Evolutionary conservation across 305 asterid species (phyloP).

Genomic region (Withania somnifera): DNA sequence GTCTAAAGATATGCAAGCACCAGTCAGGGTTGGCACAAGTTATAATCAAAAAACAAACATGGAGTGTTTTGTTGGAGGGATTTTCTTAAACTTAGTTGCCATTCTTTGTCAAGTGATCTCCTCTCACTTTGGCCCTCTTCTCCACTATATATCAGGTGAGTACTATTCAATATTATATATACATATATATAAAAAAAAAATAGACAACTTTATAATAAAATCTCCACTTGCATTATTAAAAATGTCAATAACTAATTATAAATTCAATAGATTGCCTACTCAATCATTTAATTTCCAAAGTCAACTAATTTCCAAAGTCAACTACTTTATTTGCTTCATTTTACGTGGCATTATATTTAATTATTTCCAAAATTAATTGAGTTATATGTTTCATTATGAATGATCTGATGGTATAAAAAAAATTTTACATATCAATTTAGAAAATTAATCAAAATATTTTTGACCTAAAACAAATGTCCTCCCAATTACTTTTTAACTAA

Average conservation of each 20-base stretch:
- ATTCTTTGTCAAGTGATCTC: slow-evolving; percentile 2
- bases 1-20: slow-evolving; percentile 13
- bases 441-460: neutral
- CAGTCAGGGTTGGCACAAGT: slow-evolving; percentile 25
- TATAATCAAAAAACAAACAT: slow-evolving; percentile 23
- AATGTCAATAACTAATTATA: neutral
- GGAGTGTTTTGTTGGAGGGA: slow-evolving; percentile 27
- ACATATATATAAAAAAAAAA: neutral
- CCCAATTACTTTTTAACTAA: neutral
- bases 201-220: neutral
- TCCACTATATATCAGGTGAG: slow-evolving; percentile 18
- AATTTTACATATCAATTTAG: too few relatives aligned
- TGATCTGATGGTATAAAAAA: too few relatives aligned
- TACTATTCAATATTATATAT: neutral
- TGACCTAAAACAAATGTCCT: neutral
- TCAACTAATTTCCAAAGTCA: neutral
- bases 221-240: neutral
- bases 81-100: slow-evolving; percentile 19
- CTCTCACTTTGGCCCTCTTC: slow-evolving; percentile 25
- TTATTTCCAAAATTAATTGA: neutral
- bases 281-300: neutral
- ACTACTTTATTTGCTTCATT: neutral
- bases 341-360: neutral
- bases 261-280: neutral
- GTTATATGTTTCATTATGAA: too few relatives aligned